These are phyloP conservation scores for Neonectria ditissima DNA, from an alignment of 2,329 filamentous ascomycete genomes.

Conservation along the genomic window DNA sequence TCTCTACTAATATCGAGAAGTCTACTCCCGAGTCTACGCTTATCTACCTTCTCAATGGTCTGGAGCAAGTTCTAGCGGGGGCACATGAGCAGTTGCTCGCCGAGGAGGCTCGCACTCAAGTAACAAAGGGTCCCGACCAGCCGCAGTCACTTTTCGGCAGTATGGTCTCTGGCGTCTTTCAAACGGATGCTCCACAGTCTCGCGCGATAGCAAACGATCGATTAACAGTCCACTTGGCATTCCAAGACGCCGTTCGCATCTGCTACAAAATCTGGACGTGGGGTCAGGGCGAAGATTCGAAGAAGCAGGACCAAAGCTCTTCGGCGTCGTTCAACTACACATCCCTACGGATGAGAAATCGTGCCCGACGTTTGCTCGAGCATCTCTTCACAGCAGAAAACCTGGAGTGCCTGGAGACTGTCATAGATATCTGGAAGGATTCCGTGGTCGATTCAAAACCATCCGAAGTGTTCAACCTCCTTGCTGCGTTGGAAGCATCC, in stretches of 20 bases:
- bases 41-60: slow-evolving; percentile 88
- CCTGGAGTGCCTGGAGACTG: slow-evolving; percentile 91
- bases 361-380: slow-evolving; percentile 87
- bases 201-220: slow-evolving; percentile 92
- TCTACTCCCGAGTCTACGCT: slow-evolving; percentile 75
- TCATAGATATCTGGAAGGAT: slow-evolving; percentile 84
- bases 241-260: slow-evolving; percentile 93
- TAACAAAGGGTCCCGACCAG: slow-evolving; percentile 83
- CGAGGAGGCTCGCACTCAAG: slow-evolving; percentile 77
- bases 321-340: slow-evolving; percentile 90
- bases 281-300: slow-evolving; percentile 74
- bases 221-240: slow-evolving; percentile 92
- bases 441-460: slow-evolving; percentile 61
- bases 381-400: slow-evolving; percentile 93
- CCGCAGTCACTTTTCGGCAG: slow-evolving; percentile 91
- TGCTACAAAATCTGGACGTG: slow-evolving; percentile 97
- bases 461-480: slow-evolving; percentile 81
- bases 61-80: slow-evolving; percentile 89
- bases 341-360: slow-evolving; percentile 89
- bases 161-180: slow-evolving; percentile 92
- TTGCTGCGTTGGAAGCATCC: slow-evolving; percentile 92
- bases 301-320: slow-evolving; percentile 72
- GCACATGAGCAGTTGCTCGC: slow-evolving; percentile 84
- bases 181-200: slow-evolving; percentile 80
- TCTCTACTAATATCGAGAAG: slow-evolving; percentile 38